Percentiles rank a stretch among this genome's conserved stretches.
Conservation (phyloP, 257 asterid species). For the Solanum pennellii region DNA sequence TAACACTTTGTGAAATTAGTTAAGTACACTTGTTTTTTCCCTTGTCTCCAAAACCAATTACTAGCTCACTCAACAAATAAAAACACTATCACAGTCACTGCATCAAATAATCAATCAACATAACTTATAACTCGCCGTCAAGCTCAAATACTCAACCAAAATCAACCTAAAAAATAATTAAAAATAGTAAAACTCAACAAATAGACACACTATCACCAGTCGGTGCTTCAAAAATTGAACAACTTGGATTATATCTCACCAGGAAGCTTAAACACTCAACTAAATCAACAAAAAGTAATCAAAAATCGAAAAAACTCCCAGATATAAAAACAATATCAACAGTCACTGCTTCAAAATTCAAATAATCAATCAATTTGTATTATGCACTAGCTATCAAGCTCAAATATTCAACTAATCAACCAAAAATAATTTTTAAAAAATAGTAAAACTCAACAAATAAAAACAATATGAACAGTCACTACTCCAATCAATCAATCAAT, state of each 20-base stretch:
- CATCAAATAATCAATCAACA: background rate
- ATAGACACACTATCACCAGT: background rate
- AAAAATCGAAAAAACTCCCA: background rate
- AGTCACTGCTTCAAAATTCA: background rate
- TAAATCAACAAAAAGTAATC: background rate
- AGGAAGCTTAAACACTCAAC: background rate
- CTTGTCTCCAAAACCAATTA: constrained; percentile 54
- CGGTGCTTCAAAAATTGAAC: background rate
- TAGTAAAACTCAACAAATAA: background rate
- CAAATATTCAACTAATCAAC: constrained; percentile 58
- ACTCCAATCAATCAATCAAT: background rate
- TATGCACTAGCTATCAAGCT: constrained; percentile 62
- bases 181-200: background rate
- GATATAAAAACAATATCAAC: background rate
- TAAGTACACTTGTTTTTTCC: background rate
- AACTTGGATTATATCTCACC: background rate
- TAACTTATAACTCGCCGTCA: constrained; percentile 14
- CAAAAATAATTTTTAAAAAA: background rate
- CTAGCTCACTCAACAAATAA: constrained; percentile 41
- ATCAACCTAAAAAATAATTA: background rate
- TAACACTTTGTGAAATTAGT: background rate
- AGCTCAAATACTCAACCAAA: background rate
- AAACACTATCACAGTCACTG: background rate
- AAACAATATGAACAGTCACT: background rate
- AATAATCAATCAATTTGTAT: background rate